Evolutionary conservation across 73 alveolate genomes (phyloP).

Genomic region (Uronychia setigera): DNA sequence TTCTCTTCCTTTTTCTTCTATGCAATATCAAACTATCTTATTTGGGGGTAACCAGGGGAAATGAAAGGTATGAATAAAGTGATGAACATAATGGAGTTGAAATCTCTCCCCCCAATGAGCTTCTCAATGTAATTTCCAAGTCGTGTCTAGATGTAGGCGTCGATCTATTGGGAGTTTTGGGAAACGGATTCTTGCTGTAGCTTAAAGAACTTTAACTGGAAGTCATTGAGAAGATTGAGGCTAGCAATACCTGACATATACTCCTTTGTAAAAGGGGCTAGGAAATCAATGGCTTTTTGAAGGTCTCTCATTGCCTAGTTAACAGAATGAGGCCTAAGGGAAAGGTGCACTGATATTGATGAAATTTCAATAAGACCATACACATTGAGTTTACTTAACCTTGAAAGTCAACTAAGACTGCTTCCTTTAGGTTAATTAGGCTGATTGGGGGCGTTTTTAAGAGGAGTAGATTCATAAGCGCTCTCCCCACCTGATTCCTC

Average conservation of each 20-base stretch:
- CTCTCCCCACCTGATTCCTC: slow-evolving; percentile 3
- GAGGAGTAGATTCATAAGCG: neutral
- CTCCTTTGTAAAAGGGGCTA: neutral
- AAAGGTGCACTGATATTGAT: neutral
- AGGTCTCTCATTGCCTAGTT: neutral
- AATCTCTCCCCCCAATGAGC: neutral
- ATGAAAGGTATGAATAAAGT: neutral
- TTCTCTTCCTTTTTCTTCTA: neutral
- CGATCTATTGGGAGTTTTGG: no score
- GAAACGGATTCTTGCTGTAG: no score
- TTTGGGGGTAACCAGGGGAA: neutral
- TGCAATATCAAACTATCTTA: neutral
- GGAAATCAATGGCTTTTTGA: neutral
- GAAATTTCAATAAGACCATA: neutral
- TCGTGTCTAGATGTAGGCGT: no score
- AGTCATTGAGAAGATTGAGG: neutral
- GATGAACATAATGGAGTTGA: neutral
- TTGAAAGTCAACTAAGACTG: neutral
- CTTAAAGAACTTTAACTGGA: no score
- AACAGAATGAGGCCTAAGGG: neutral
- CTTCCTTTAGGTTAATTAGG: neutral
- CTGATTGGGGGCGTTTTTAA: neutral
- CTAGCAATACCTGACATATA: neutral
- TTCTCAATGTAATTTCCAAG: neutral
- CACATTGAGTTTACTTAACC: neutral